These are phyloP conservation scores for Gaultheria prostrata DNA, from an alignment of 148 eudicot genomes.

Conservation along the genomic window DNA sequence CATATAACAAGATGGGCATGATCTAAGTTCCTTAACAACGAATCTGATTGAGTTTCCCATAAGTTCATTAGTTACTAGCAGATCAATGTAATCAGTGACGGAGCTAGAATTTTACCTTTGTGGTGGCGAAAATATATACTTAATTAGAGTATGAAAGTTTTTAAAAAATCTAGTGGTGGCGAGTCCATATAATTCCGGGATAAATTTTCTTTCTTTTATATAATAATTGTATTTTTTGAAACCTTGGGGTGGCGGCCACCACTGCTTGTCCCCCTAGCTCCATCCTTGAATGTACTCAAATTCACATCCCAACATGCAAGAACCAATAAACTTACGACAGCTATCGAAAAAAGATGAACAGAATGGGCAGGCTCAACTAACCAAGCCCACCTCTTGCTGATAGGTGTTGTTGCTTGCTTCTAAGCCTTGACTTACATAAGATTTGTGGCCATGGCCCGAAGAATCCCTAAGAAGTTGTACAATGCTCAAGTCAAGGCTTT, in stretches of 20 bases:
- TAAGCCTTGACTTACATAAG: background rate
- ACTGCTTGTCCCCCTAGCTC: no score
- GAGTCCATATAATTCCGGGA: no score
- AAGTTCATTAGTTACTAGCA: background rate
- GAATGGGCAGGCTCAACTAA: background rate
- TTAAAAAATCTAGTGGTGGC: no score
- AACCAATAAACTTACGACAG: background rate
- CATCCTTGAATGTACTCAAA: no score
- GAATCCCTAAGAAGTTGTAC: background rate
- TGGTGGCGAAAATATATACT: no score
- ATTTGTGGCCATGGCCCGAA: background rate
- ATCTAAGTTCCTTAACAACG: background rate
- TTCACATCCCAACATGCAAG: no score
- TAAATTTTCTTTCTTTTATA: no score
- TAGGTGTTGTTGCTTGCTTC: background rate
- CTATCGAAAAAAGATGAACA: background rate
- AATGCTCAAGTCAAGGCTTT: background rate
- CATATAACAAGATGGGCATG: background rate
- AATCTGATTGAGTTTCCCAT: background rate
- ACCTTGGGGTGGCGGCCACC: no score
- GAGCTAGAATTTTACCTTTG: no score
- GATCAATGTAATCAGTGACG: no score
- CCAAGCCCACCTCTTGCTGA: background rate
- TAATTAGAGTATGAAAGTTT: no score
- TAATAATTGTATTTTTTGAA: no score